These are phyloP conservation scores for Salix udensis DNA, from an alignment of 345 rosid genomes.

Conservation along the genomic window DNA sequence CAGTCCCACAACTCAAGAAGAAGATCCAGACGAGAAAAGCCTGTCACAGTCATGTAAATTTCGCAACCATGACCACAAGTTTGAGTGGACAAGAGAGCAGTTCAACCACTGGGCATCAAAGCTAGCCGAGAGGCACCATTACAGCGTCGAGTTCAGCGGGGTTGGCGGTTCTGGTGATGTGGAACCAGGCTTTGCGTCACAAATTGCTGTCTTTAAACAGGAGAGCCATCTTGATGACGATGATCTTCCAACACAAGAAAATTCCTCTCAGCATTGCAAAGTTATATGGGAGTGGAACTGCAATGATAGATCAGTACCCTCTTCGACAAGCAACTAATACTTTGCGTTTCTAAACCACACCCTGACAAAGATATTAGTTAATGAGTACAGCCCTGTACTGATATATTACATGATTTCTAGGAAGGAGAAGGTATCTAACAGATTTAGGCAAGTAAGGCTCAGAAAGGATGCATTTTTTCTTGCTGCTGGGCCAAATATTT, in stretches of 20 bases:
- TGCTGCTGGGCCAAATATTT: too few species aligned
- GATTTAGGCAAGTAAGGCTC: too few species aligned
- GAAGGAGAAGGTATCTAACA: too few species aligned
- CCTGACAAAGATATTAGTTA: too few species aligned
- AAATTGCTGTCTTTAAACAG: slow-evolving; percentile 71
- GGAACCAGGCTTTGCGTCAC: slow-evolving; percentile 89
- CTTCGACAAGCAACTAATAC: background rate
- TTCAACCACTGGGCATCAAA: slow-evolving; percentile 66
- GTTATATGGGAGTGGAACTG: slow-evolving; percentile 81
- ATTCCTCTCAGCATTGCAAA: slow-evolving; percentile 31
- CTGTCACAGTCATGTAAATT: slow-evolving; percentile 51
- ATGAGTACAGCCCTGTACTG: too few species aligned
- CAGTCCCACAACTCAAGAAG: slow-evolving; percentile 43
- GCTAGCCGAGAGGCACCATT: slow-evolving; percentile 53
- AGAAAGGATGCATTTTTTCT: too few species aligned
- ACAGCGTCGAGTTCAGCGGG: slow-evolving; percentile 76
- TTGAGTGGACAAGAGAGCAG: slow-evolving; percentile 94
- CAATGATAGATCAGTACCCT: background rate
- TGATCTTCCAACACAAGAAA: slow-evolving; percentile 5
- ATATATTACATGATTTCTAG: too few species aligned
- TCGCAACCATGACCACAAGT: slow-evolving; percentile 95
- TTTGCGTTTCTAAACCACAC: too few species aligned
- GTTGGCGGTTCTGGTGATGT: slow-evolving; percentile 72
- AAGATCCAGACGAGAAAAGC: slow-evolving; percentile 45
- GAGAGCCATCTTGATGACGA: slow-evolving; percentile 10